phyloP scores from a whole-genome alignment of 768 basidiomycete genomes.

The Trametes cinnabarina region DNA sequence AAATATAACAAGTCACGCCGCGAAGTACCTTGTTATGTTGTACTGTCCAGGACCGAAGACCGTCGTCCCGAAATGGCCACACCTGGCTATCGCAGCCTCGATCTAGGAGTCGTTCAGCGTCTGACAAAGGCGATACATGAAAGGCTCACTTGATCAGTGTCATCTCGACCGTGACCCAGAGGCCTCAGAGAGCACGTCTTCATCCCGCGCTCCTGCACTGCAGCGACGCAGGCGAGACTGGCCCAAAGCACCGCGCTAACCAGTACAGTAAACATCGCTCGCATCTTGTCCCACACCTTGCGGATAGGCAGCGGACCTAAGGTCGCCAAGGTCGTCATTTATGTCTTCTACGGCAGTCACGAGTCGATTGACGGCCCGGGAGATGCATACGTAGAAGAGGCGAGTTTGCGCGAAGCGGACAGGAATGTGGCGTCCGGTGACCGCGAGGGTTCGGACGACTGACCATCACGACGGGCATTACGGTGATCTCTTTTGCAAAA shows the following conservation, averaged over 20 bases:
- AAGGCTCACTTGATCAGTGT: slow-evolving; percentile 25
- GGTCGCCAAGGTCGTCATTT: neutral
- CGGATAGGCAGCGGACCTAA: neutral
- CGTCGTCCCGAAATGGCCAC: slow-evolving; percentile 47
- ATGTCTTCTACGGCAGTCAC: neutral
- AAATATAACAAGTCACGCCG: no score
- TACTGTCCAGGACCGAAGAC: slow-evolving; percentile 45
- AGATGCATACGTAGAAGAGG: neutral
- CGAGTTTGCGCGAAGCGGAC: neutral
- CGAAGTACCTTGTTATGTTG: slow-evolving; percentile 49
- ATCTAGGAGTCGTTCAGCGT: slow-evolving; percentile 33
- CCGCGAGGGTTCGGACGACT: no score
- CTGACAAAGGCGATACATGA: neutral
- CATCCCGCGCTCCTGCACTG: neutral
- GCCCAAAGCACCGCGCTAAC: neutral
- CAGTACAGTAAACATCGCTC: neutral
- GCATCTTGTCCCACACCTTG: neutral
- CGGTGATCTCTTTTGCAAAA: no score
- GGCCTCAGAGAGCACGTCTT: slow-evolving; percentile 22
- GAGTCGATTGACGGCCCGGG: slow-evolving; percentile 6
- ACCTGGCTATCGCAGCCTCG: slow-evolving; percentile 45
- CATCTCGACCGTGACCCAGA: slow-evolving; percentile 25
- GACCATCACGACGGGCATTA: no score
- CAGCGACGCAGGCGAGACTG: neutral
- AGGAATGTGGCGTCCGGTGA: slow-evolving; percentile 1